These are phyloP conservation scores for Jaapia argillacea DNA, from an alignment of 768 basidiomycete genomes.

Conservation along the genomic window DNA sequence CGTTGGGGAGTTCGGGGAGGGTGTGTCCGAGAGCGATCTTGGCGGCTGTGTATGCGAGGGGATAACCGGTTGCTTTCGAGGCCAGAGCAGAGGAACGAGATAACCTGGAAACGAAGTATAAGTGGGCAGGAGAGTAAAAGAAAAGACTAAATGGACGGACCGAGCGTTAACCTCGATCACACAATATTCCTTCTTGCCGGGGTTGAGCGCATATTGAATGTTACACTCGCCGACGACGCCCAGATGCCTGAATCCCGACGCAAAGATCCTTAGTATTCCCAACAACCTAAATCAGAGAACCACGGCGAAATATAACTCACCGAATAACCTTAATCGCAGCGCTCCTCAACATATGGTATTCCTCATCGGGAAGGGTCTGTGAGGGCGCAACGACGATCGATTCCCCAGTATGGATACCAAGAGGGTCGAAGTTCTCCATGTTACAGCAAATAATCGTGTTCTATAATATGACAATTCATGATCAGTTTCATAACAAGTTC, in stretches of 20 bases:
- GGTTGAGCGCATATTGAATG: slow-evolving; percentile 97
- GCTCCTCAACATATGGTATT: slow-evolving; percentile 98
- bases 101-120: slow-evolving; percentile 18
- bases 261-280: slow-evolving; percentile 20
- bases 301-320: no score
- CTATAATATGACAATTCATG: slow-evolving; percentile 28
- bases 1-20: slow-evolving; percentile 94
- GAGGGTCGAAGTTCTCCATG: slow-evolving; percentile 99
- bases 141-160: slow-evolving; percentile 32
- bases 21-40: slow-evolving; percentile 98
- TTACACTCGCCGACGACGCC: slow-evolving; percentile 94
- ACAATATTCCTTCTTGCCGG: slow-evolving; percentile 86
- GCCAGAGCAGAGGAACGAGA: slow-evolving; percentile 59
- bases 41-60: slow-evolving; percentile 96
- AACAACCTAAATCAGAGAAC: neutral
- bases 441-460: slow-evolving; percentile 99
- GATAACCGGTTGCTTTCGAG: slow-evolving; percentile 98
- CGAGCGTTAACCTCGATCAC: slow-evolving; percentile 98
- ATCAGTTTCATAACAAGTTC: slow-evolving; percentile 8
- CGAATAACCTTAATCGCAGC: slow-evolving; percentile 94
- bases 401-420: slow-evolving; percentile 98
- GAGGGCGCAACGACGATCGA: slow-evolving; percentile 99
- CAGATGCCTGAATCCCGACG: no score
- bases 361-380: slow-evolving; percentile 93
- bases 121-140: neutral